Evolutionary conservation across 257 asterid species (phyloP), one percentile per base, ranked within the genome.

Genomic region (Petunia secreta): DNA sequence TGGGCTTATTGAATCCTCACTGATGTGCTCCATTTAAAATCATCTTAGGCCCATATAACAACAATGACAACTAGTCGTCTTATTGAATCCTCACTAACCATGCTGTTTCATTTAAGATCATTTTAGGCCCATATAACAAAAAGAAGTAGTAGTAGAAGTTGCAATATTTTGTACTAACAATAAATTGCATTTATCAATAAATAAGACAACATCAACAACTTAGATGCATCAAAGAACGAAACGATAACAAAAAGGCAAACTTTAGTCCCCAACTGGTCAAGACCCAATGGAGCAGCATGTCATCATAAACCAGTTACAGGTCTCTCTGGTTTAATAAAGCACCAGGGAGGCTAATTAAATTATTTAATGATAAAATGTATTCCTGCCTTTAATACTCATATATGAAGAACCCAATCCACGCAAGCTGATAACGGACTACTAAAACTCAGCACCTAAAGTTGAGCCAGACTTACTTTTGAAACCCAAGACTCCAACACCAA

Each of bases 401-500:
- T 48, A 71, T 25, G 60, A 71, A 71, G 48, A 25, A 25, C 11
- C 44, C 77, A 48, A 71, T 48, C 77, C 60, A 71, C 46, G 77
- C 5, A 71, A 48, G 60, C 40, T 34, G 60, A 71, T 48, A 10
- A 48, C 7, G 48, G 34, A 71, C 60, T 34, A 5, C 60, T 34
- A 34, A 71, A 71, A 15, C 5, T 34, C 77, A 71, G 60, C 25
- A 34, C 60, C 77, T 48, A 71, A 34, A 10, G 60, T 71, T 71
- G 60, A 71, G 8, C 13, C 13, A 5, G 16, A 79, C 81, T 79
- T 93, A 93, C 98, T 88, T 86, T 92, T 93, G 75, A 95, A 89
- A 80, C 93, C 91, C 67, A 95, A 73, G 82, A 89, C 57, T 82
- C 94, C 96, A 79, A 90, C 85, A 77, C 94, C 93, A 75, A 95